Conservation (phyloP, 2,329 filamentous ascomycete species). For the Fusarium sp. region DNA sequence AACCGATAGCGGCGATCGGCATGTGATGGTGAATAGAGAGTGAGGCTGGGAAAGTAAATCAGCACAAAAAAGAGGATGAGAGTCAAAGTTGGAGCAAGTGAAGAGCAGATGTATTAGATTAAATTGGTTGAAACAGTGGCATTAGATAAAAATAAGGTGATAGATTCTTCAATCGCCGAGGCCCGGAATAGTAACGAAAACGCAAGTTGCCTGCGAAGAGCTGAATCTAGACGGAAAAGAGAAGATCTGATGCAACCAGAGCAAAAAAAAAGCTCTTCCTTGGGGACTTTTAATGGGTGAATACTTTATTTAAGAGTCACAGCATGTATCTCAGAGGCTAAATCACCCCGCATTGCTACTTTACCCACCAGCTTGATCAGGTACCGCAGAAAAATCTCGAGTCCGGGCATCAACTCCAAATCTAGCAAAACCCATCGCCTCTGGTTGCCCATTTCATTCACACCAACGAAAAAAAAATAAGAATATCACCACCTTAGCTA, state of each 20-base stretch:
- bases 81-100: constrained; percentile 16
- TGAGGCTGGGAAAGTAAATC: constrained; percentile 19
- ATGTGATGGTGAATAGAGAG: constrained; percentile 37
- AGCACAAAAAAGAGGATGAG: constrained; percentile 15
- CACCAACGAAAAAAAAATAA: constrained; percentile 29
- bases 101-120: constrained; percentile 10
- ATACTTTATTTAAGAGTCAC: constrained; percentile 28
- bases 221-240: constrained; percentile 25
- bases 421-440: constrained; percentile 42
- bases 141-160: constrained; percentile 19
- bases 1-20: constrained; percentile 36
- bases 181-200: constrained; percentile 17
- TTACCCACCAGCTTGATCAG: constrained; percentile 28
- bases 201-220: constrained; percentile 13
- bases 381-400: constrained; percentile 47
- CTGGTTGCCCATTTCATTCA: constrained; percentile 43
- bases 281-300: constrained; percentile 14
- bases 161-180: constrained; percentile 28
- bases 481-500: constrained; percentile 26
- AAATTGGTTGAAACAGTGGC: constrained; percentile 2
- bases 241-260: constrained; percentile 26
- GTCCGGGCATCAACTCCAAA: constrained; percentile 44
- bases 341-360: constrained; percentile 25
- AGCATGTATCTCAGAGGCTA: constrained; percentile 20
- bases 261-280: constrained; percentile 17